Evolutionary conservation across 768 basidiomycete genomes (phyloP).

Genomic region (Aureoboletus auriporus): DNA sequence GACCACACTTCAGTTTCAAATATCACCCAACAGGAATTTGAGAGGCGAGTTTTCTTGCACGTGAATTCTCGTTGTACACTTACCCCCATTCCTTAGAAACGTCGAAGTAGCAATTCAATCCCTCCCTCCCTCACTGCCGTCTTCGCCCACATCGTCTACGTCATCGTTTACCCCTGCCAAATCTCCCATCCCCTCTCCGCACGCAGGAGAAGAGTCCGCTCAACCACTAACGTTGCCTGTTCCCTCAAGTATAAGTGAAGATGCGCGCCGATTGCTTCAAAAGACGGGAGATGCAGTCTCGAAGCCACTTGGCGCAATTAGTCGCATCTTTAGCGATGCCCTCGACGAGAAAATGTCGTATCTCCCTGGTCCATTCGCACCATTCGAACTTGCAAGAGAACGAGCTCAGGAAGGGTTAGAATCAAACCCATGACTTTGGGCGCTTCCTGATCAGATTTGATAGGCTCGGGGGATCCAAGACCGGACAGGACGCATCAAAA

Average conservation of each 20-base stretch:
- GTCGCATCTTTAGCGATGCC: slow-evolving; percentile 83
- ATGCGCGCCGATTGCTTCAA: slow-evolving; percentile 80
- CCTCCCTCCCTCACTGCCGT: slow-evolving; percentile 31
- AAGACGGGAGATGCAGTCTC: slow-evolving; percentile 89
- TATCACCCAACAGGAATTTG: slow-evolving; percentile 92
- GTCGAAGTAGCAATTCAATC: slow-evolving; percentile 59
- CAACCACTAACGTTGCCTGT: slow-evolving; percentile 65
- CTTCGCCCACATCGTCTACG: slow-evolving; percentile 29
- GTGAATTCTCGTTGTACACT: slow-evolving; percentile 1
- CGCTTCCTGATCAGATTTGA: slow-evolving; percentile 36
- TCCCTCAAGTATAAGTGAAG: slow-evolving; percentile 47
- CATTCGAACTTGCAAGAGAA: slow-evolving; percentile 60
- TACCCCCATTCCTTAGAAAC: slow-evolving; percentile 34
- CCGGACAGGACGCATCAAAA: slow-evolving; percentile 28
- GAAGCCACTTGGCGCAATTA: slow-evolving; percentile 85
- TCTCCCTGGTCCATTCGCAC: slow-evolving; percentile 67
- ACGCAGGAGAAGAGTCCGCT: slow-evolving; percentile 88
- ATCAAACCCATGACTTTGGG: slow-evolving; percentile 34
- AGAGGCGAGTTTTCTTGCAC: slow-evolving; percentile 45
- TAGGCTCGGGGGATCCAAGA: slow-evolving; percentile 26
- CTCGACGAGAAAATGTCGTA: slow-evolving; percentile 66
- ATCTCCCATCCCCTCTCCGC: slow-evolving; percentile 38
- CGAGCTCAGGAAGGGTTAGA: slow-evolving; percentile 36
- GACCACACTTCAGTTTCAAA: slow-evolving; percentile 93
- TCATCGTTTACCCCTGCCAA: slow-evolving; percentile 27